phyloP scores from a whole-genome alignment of 805 yeast species.

The Diddensiella santjacobensis region DNA sequence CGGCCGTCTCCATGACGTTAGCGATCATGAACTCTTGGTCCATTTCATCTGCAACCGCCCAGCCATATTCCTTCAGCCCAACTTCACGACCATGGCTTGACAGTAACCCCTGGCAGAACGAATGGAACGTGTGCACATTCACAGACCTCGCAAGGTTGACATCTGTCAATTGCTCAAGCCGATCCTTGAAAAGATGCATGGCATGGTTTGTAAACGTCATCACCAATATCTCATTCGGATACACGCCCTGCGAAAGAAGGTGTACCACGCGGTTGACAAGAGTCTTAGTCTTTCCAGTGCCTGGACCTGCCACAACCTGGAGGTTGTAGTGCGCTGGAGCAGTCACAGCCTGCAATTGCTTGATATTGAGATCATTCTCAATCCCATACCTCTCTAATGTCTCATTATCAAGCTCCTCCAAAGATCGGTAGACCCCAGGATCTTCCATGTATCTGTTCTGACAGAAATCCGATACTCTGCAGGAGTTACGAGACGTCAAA shows the following conservation, averaged over 20 bases:
- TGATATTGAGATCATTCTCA: constrained; percentile 9
- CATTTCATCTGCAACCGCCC: constrained; percentile 18
- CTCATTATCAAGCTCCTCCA: too few relatives aligned
- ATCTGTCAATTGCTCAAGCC: constrained; percentile 39
- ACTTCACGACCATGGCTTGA: constrained; percentile 49
- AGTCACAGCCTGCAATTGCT: constrained; percentile 19
- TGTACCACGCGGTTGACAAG: constrained; percentile 73
- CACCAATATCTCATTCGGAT: constrained; percentile 66
- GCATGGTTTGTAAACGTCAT: constrained; percentile 95
- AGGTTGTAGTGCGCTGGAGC: constrained; percentile 12
- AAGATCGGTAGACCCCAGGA: too few relatives aligned
- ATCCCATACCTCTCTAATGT: not conserved
- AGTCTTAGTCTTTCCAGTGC: constrained; percentile 79
- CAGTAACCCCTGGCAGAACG: constrained; percentile 65
- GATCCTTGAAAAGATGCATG: constrained; percentile 71
- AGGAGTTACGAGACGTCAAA: too few relatives aligned
- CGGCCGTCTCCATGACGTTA: not conserved
- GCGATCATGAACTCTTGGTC: constrained; percentile 13
- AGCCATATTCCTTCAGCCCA: constrained; percentile 46
- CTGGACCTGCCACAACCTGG: constrained; percentile 65
- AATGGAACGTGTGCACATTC: constrained; percentile 84
- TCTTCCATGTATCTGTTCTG: too few relatives aligned
- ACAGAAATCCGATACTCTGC: too few relatives aligned
- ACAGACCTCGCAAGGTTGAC: constrained; percentile 41
- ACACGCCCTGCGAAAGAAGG: constrained; percentile 45